Percentiles rank a stretch among this genome's conserved stretches.
phyloP scores from a whole-genome alignment of 2,329 filamentous ascomycete species.

The Grosmannia huntii region DNA sequence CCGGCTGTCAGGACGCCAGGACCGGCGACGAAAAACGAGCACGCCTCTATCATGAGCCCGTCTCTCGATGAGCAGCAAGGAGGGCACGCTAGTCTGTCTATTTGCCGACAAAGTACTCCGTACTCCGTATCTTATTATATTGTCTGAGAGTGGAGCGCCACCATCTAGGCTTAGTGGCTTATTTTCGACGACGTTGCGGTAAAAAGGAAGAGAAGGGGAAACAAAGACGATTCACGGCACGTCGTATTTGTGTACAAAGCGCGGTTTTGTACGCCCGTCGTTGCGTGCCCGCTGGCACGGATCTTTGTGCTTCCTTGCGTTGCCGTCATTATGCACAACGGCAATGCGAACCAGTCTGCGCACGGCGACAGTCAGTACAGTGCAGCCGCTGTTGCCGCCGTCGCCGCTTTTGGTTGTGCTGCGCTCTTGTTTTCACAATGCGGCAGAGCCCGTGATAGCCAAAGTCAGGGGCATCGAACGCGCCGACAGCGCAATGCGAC shows the following conservation, averaged over 20 bases:
- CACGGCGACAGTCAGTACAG: background rate
- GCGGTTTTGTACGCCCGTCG: background rate
- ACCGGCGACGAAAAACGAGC: background rate
- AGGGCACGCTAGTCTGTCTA: background rate
- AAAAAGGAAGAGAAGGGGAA: background rate
- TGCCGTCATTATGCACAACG: background rate
- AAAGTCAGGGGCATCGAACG: background rate
- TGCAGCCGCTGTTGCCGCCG: background rate
- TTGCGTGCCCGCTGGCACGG: background rate
- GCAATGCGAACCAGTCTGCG: background rate
- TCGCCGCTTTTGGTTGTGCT: background rate
- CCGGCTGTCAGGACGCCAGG: background rate
- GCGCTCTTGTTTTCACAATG: too few relatives aligned
- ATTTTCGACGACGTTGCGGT: background rate
- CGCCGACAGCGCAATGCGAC: background rate
- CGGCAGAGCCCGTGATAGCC: too few relatives aligned
- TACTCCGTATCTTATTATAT: background rate
- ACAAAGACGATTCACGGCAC: background rate
- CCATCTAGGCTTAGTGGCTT: background rate
- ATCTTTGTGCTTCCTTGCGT: background rate
- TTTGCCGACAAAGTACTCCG: background rate
- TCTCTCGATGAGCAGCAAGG: background rate
- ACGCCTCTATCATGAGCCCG: background rate
- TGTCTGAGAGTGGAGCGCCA: background rate
- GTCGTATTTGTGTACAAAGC: background rate